Evolutionary conservation across 2,329 filamentous ascomycete genomes (phyloP), one percentile per base, ranked within the genome.

Genomic region (Trichoderma simmonsii): DNA sequence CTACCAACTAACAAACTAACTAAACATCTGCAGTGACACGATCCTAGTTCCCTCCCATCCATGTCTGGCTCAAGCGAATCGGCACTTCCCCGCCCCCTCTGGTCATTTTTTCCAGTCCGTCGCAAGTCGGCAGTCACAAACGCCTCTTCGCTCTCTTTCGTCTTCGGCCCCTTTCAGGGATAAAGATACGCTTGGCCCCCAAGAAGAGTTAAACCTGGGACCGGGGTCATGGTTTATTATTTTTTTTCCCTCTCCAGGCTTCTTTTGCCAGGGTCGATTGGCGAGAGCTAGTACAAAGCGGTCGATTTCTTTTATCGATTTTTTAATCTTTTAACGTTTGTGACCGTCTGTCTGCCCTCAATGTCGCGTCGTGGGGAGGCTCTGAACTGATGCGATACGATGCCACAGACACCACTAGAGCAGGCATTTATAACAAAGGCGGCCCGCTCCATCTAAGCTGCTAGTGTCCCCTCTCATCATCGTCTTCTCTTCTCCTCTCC

Each of bases 101-200:
- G 12, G 56, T 36, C 56, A 48, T 28, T 12, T 61, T 61, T 61
- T 18, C 24, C 28, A 4, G 2, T 2, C 21, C 7, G 30, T 28
- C 63, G 48, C 64, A 43, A 43, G 66, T 34, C 67, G 39, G 57
- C 43, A 54, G 67, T 62, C 57, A 62, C 67, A 70, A 36, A 11
- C 43, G 26, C 18, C 28, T 61, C 30, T 32, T 24, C 21, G 18
- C 11, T 66, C 15, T 9, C 7, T 3, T 18, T 43, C 18, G 39
- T 43, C 39, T 43, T 43, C 39, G 18, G n/a, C 67, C 66, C 67
- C 57, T 70, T 70, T 62, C 66, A 70, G 28, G 66, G 57, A 34
- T 62, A 70, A 70, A 70, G 66, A 70, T 70, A 70, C 66, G 66
- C 66, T 70, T 54, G 66, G 39, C 39, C 66, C 56, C 57, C 54